These are phyloP conservation scores for Phytophthora gonapodyides DNA, from an alignment of 352 stramenopile species.

Conservation along the genomic window DNA sequence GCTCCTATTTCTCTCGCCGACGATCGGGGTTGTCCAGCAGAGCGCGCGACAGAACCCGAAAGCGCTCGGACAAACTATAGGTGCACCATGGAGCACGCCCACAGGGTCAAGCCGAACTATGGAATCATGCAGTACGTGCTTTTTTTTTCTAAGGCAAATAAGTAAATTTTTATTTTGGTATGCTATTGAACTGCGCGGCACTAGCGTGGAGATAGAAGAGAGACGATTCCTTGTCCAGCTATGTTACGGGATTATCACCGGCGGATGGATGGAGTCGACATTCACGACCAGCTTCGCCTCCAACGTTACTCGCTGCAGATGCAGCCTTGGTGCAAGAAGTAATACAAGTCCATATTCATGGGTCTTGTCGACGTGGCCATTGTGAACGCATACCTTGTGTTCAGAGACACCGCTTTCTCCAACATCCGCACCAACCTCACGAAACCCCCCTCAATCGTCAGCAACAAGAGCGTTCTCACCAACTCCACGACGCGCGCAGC, in stretches of 20 bases:
- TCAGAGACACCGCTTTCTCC: neutral
- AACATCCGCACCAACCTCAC: too few relatives aligned
- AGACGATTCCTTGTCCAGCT: neutral
- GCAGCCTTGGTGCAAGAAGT: conserved; percentile 15
- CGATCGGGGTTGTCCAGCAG: too few relatives aligned
- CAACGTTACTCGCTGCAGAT: conserved; percentile 20
- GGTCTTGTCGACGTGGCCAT: conserved; percentile 21
- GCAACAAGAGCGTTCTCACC: too few relatives aligned
- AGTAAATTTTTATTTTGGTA: neutral
- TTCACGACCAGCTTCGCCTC: conserved; percentile 20
- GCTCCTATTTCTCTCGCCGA: too few relatives aligned
- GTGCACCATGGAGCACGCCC: too few relatives aligned
- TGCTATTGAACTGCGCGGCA: neutral
- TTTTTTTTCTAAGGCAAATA: neutral
- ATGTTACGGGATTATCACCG: conserved; percentile 6
- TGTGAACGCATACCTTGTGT: conserved; percentile 24
- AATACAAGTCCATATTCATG: conserved; percentile 27
- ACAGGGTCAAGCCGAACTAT: conserved; percentile 1
- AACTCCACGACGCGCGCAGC: too few relatives aligned
- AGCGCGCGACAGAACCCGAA: too few relatives aligned
- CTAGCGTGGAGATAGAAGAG: neutral
- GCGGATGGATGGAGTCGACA: conserved; percentile 11
- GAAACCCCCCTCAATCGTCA: too few relatives aligned
- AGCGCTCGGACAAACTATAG: too few relatives aligned
- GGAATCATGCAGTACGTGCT: conserved; percentile 8